A percentile compares a stretch with the other conserved stretches of the same genome.
phyloP scores from a whole-genome alignment of 139 green algal species.

The Pleodorina starrii region DNA sequence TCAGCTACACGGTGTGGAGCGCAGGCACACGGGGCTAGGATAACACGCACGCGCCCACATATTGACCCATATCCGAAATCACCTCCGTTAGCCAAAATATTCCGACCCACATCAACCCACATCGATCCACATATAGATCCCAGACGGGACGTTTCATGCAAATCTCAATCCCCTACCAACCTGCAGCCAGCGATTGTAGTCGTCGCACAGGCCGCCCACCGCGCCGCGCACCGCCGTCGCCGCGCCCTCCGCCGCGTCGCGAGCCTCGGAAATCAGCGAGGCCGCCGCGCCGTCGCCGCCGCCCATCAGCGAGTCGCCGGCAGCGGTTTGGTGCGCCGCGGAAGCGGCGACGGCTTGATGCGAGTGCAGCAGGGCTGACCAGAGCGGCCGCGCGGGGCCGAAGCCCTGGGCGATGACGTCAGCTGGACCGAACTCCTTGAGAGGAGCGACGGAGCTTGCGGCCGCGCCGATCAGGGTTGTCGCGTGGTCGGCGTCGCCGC shows the following conservation, averaged over 20 bases:
- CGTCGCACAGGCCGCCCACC: background rate
- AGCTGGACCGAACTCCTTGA: constrained; percentile 12
- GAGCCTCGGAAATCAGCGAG: background rate
- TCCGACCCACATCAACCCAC: too few species aligned
- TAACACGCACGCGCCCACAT: too few species aligned
- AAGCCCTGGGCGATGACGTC: constrained; percentile 10
- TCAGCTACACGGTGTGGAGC: too few species aligned
- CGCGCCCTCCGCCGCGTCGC: background rate
- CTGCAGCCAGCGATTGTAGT: constrained; percentile 37
- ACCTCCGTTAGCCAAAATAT: too few species aligned
- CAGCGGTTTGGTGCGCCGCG: background rate
- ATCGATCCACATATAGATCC: too few species aligned
- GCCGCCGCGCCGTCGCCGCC: background rate
- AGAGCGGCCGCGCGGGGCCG: constrained; percentile 14
- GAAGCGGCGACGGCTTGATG: background rate
- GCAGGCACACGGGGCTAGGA: too few species aligned
- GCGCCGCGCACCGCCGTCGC: background rate
- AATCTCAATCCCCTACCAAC: background rate
- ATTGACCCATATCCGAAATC: too few species aligned
- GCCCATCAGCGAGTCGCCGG: background rate
- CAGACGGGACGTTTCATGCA: too few species aligned
- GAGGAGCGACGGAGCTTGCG: background rate
- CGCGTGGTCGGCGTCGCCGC: background rate
- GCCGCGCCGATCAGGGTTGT: background rate
- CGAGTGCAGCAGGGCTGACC: constrained; percentile 15